These are phyloP conservation scores for Trifolium subterraneum DNA, from an alignment of 306 rosid species.

Conservation along the genomic window DNA sequence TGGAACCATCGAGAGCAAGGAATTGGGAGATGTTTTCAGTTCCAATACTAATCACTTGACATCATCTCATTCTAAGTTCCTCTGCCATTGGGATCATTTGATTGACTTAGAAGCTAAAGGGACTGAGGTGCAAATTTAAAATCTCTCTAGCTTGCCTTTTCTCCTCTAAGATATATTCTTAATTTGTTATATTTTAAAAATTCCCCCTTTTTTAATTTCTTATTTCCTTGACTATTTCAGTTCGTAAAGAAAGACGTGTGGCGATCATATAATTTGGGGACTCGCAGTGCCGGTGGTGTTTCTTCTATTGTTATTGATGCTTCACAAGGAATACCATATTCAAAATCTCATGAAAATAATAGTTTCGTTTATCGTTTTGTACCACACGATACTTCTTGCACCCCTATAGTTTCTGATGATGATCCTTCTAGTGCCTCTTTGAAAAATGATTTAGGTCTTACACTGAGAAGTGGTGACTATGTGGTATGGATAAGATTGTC, in stretches of 20 bases:
- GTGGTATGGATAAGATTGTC: constrained; percentile 65
- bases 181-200: constrained; percentile 20
- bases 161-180: constrained; percentile 15
- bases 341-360: constrained; percentile 57
- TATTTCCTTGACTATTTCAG: constrained; percentile 50
- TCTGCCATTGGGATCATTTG: constrained; percentile 82
- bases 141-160: constrained; percentile 21
- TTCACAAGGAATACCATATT: constrained; percentile 56
- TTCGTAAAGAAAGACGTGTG: constrained; percentile 69
- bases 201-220: constrained; percentile 9
- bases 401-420: constrained; percentile 46
- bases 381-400: constrained; percentile 44
- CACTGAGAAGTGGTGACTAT: constrained; percentile 74
- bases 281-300: constrained; percentile 55
- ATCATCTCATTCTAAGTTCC: constrained; percentile 64
- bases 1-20: constrained; percentile 73
- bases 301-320: constrained; percentile 77
- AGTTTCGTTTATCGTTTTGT: constrained; percentile 72
- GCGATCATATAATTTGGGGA: constrained; percentile 58
- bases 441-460: constrained; percentile 56
- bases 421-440: constrained; percentile 47
- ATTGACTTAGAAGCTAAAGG: constrained; percentile 92
- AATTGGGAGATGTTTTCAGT: constrained; percentile 70
- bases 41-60: constrained; percentile 70
- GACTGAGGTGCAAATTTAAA: constrained; percentile 63